A percentile compares a stretch with the other conserved stretches of the same genome.
These are phyloP conservation scores for Penicillium paxilli DNA, from an alignment of 495 filamentous ascomycete species.

Conservation along the genomic window DNA sequence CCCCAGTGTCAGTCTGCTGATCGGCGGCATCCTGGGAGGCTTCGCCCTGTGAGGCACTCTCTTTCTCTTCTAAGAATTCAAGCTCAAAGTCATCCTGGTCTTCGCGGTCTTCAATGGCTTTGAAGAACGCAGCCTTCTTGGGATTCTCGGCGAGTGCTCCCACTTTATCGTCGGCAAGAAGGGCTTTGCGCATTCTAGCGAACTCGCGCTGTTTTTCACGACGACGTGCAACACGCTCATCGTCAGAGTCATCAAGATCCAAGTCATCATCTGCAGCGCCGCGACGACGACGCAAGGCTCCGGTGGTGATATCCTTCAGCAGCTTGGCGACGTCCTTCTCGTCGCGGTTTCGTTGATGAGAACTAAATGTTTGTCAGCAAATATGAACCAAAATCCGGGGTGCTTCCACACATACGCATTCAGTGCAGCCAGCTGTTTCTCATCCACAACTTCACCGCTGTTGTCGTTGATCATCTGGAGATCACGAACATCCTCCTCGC, in stretches of 20 bases:
- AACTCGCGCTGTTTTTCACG: constrained; percentile 84
- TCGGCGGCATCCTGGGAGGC: constrained; percentile 43
- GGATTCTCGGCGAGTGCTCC: constrained; percentile 89
- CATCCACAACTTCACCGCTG: constrained; percentile 70
- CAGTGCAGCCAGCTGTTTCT: constrained; percentile 77
- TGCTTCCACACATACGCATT: constrained; percentile 70
- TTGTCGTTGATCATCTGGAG: constrained; percentile 91
- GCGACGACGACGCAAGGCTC: constrained; percentile 76
- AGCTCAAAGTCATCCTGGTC: constrained; percentile 76
- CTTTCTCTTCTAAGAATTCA: constrained; percentile 66
- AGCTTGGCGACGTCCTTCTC: constrained; percentile 88
- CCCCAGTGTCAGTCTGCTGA: constrained; percentile 23
- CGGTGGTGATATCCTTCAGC: constrained; percentile 87
- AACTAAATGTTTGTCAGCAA: constrained; percentile 27
- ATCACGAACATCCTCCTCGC: constrained; percentile 66
- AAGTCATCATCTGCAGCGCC: constrained; percentile 70
- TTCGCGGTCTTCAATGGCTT: constrained; percentile 80
- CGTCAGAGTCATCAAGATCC: constrained; percentile 85
- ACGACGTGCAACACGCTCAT: constrained; percentile 73
- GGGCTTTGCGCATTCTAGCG: constrained; percentile 84
- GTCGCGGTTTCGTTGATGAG: constrained; percentile 42
- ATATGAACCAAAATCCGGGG: not conserved
- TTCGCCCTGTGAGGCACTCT: constrained; percentile 39
- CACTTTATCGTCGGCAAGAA: constrained; percentile 88
- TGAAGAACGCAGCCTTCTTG: constrained; percentile 85